Percentiles rank a stretch among this genome's conserved stretches.
Conservation (phyloP, 169 alveolate species). For the Besnoitia besnoiti region DNA sequence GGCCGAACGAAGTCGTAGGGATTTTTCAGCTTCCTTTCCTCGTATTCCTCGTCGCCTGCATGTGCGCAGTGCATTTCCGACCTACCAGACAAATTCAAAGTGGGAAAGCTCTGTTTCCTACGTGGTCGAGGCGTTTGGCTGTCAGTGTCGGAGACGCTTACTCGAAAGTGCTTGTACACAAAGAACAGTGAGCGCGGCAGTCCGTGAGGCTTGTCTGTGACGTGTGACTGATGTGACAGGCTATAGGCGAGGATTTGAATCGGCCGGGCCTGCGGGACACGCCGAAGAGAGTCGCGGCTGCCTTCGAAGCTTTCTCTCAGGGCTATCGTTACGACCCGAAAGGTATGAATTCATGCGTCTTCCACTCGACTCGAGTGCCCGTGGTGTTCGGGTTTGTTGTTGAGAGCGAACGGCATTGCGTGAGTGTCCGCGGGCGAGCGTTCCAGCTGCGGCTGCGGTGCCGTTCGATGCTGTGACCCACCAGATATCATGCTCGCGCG, state of each 20-base stretch:
- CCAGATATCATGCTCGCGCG: neutral
- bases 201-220: too few relatives aligned
- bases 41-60: too few relatives aligned
- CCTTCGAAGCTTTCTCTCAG: conserved; percentile 32
- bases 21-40: too few relatives aligned
- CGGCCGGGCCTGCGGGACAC: conserved; percentile 49
- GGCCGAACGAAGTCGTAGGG: too few relatives aligned
- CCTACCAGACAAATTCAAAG: too few relatives aligned
- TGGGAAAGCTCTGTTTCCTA: too few relatives aligned
- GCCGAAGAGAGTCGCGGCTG: conserved; percentile 56
- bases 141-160: too few relatives aligned
- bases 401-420: neutral
- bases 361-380: neutral
- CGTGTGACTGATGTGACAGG: neutral
- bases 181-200: too few relatives aligned
- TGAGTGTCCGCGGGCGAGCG: neutral
- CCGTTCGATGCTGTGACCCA: neutral
- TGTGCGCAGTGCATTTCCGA: too few relatives aligned
- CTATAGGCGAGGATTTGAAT: neutral
- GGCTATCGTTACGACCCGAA: conserved; percentile 23
- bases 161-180: too few relatives aligned
- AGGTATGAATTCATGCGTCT: neutral
- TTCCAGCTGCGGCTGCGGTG: neutral
- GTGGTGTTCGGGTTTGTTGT: neutral
- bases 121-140: too few relatives aligned